These are phyloP conservation scores for Moricandia moricandioides DNA, from an alignment of 345 rosid genomes.

Conservation along the genomic window DNA sequence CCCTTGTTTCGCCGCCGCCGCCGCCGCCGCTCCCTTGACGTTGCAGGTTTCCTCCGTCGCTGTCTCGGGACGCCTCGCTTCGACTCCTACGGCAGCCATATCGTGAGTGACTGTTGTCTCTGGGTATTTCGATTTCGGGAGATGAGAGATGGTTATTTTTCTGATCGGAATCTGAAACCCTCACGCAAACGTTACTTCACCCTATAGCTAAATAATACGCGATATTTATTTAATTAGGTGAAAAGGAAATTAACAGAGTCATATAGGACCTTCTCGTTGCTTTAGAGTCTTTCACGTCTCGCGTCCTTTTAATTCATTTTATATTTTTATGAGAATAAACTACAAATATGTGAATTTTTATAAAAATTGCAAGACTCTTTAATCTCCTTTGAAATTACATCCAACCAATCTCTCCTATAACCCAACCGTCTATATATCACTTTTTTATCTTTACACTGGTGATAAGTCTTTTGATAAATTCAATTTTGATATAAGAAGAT, in stretches of 20 bases:
- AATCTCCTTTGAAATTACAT: too few relatives aligned
- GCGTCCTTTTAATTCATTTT: too few relatives aligned
- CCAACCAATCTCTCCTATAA: neutral
- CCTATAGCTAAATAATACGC: neutral
- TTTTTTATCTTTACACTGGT: neutral
- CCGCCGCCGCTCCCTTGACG: slow-evolving; percentile 43
- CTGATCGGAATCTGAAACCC: slow-evolving; percentile 32
- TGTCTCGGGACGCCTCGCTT: slow-evolving; percentile 36
- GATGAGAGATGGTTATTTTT: neutral
- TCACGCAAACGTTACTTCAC: neutral
- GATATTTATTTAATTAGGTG: too few relatives aligned
- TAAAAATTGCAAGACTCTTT: neutral
- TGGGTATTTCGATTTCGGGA: neutral
- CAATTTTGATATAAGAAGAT: neutral
- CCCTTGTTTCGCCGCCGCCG: slow-evolving; percentile 61
- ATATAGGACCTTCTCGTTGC: neutral
- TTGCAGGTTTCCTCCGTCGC: slow-evolving; percentile 46
- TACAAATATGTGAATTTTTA: neutral
- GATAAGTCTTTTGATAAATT: neutral
- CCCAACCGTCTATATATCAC: neutral
- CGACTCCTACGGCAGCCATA: slow-evolving; percentile 52
- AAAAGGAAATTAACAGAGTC: too few relatives aligned
- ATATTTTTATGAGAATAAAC: too few relatives aligned
- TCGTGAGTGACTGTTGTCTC: neutral
- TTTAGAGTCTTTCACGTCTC: neutral